These are phyloP conservation scores for Candida frijolesensis DNA, from an alignment of 1,139 yeast species.

Conservation along the genomic window DNA sequence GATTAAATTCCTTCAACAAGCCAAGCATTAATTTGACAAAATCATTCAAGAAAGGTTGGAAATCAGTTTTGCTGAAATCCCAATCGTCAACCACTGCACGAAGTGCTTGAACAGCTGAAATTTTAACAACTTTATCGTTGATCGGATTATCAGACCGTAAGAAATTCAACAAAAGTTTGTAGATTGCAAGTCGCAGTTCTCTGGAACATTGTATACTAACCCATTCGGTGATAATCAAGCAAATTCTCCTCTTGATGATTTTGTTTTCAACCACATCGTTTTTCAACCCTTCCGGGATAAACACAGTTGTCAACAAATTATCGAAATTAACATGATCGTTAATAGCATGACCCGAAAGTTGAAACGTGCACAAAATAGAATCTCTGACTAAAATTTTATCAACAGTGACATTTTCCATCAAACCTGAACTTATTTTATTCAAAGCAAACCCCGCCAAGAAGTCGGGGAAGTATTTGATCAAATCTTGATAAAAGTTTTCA, in stretches of 20 bases:
- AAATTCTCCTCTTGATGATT: constrained; percentile 75
- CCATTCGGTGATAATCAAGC: constrained; percentile 83
- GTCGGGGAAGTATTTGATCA: constrained; percentile 65
- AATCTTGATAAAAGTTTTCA: constrained; percentile 78
- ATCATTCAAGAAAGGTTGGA: constrained; percentile 63
- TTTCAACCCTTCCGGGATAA: constrained; percentile 67
- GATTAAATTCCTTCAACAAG: constrained; percentile 48
- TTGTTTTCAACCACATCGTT: constrained; percentile 50
- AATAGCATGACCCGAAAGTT: constrained; percentile 69
- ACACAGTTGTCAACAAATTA: constrained; percentile 53
- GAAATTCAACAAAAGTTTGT: constrained; percentile 52
- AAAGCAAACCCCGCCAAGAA: constrained; percentile 63
- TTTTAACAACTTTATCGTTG: constrained; percentile 73
- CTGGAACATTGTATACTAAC: constrained; percentile 63
- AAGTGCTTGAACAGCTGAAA: constrained; percentile 76
- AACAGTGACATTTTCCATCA: constrained; percentile 37
- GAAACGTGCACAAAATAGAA: constrained; percentile 79
- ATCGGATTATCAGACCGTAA: constrained; percentile 43
- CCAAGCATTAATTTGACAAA: constrained; percentile 51
- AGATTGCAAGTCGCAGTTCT: constrained; percentile 60
- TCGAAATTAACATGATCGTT: constrained; percentile 68
- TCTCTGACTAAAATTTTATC: constrained; percentile 70
- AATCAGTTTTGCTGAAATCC: constrained; percentile 72
- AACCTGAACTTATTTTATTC: constrained; percentile 59
- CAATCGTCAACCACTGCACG: constrained; percentile 77